A percentile compares a stretch with the other conserved stretches of the same genome.
These are phyloP conservation scores for Picochlorum sp. DNA, from an alignment of 139 green algal genomes.

Conservation along the genomic window DNA sequence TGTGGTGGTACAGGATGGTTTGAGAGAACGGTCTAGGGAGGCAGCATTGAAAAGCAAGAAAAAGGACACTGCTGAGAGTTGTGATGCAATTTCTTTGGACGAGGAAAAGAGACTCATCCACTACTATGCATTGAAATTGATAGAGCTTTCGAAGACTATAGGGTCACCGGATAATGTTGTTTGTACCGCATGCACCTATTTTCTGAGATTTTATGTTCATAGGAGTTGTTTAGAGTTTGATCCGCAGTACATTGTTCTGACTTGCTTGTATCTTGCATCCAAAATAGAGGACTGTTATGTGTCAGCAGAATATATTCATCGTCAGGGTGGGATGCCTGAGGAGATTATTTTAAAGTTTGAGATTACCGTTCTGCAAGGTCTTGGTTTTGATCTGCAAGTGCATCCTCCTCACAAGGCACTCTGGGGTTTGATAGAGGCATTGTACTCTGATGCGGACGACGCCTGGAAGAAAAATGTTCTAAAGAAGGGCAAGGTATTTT, in stretches of 20 bases:
- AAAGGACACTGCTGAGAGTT: neutral
- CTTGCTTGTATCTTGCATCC: slow-evolving; percentile 70
- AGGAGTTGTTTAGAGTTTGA: slow-evolving; percentile 52
- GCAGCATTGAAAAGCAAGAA: neutral
- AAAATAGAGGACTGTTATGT: slow-evolving; percentile 81
- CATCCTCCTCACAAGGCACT: slow-evolving; percentile 57
- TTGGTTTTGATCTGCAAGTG: slow-evolving; percentile 73
- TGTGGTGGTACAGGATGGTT: no score
- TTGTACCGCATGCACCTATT: slow-evolving; percentile 49
- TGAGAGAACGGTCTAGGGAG: neutral
- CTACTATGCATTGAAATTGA: slow-evolving; percentile 5
- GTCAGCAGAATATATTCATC: slow-evolving; percentile 52
- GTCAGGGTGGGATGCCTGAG: slow-evolving; percentile 22
- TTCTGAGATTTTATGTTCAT: slow-evolving; percentile 69
- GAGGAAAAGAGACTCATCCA: slow-evolving; percentile 1
- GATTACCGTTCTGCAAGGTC: slow-evolving; percentile 38
- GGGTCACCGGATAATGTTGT: slow-evolving; percentile 41
- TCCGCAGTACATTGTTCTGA: slow-evolving; percentile 57
- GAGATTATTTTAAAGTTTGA: slow-evolving; percentile 40
- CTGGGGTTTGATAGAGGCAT: slow-evolving; percentile 29
- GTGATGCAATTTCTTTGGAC: slow-evolving; percentile 8
- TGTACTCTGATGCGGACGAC: no score
- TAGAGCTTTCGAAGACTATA: neutral
- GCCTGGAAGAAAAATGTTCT: no score
- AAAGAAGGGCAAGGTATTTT: no score